Base-by-base conservation (phyloP, 2,329 filamentous ascomycete species). In the Moelleriella libera region DNA sequence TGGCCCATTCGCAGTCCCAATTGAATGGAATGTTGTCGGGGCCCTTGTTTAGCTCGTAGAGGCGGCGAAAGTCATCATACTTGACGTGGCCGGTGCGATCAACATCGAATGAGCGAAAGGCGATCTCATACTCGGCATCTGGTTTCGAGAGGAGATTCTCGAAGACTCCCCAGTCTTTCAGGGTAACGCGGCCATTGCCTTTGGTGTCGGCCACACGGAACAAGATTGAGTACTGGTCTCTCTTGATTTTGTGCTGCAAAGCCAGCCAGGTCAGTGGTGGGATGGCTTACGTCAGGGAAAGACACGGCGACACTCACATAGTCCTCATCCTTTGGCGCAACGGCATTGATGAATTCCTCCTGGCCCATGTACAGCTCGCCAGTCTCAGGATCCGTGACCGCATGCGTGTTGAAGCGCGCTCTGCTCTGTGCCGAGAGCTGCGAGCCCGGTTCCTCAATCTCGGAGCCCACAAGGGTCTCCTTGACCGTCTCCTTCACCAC, bases 101-200 rank as follows among this genome's bases (percentile, higher is more conserved):
- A 57, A 87, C 76, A 61, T 97, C 90, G 67, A 98, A 98, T 48
- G 98, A 77, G 58, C 92, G 86, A 70, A 97, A 98, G 12, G 92
- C 90, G 58, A 98, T 95, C 67, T 97, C 89, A 69, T 98, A 98
- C 70, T 98, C 92, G 64, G 92, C 92, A 61, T 97, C 92, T 52
- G 92, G 85, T 69, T 96, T 97, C 56, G 76, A 75, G 50, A 98
- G 81, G 53, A 98, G 78, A 70, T 94, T 94, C 69, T 96, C 87
- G 67, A 97, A 98, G 53, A 85, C 83, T 44, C 78, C 81, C 88
- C 90, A 98, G 69, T 98, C 92, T 50, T 80, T 72, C 47, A 97
- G 70, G 56, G 71, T 85, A 56, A 98, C 74, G 57, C 77, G 82
- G 53, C 89, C 89, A 43, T 72, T 72, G 55, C 73, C 76, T 54